These are phyloP conservation scores for Neonectria ditissima DNA, from an alignment of 2,329 filamentous ascomycete species.

Conservation along the genomic window DNA sequence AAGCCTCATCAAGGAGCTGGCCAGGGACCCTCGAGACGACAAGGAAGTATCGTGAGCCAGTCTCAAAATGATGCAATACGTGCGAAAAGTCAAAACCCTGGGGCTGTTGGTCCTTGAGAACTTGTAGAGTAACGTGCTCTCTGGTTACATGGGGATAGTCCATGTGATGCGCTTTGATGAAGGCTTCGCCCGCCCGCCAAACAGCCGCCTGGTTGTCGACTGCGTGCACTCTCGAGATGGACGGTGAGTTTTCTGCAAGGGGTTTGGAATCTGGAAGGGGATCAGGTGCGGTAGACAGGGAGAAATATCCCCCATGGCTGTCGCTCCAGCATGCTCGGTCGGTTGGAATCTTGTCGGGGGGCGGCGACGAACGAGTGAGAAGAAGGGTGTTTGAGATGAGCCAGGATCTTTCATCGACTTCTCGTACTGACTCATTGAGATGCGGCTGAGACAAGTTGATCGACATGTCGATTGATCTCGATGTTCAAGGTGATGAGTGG, in stretches of 20 bases:
- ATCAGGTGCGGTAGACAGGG: slow-evolving; percentile 16
- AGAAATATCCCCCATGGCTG: slow-evolving; percentile 22
- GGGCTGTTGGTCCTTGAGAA: slow-evolving; percentile 18
- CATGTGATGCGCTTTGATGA: slow-evolving; percentile 32
- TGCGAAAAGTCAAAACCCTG: slow-evolving; percentile 30
- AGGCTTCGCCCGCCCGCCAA: slow-evolving; percentile 36
- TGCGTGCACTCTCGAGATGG: neutral
- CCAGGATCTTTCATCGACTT: slow-evolving; percentile 22
- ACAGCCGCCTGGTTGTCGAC: slow-evolving; percentile 27
- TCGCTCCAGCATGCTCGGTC: slow-evolving; percentile 23
- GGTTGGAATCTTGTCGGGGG: slow-evolving; percentile 20
- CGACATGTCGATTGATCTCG: slow-evolving; percentile 1
- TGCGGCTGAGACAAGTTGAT: slow-evolving; percentile 11
- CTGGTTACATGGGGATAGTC: slow-evolving; percentile 21
- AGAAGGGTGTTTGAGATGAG: slow-evolving; percentile 20
- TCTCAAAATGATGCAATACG: slow-evolving; percentile 39
- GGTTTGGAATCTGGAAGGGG: slow-evolving; percentile 22
- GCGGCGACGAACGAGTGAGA: slow-evolving; percentile 17
- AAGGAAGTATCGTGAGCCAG: slow-evolving; percentile 41
- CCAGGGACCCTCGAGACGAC: slow-evolving; percentile 44
- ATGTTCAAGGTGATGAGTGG: neutral
- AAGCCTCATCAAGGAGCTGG: slow-evolving; percentile 41
- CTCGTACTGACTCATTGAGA: slow-evolving; percentile 25
- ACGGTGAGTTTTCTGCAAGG: slow-evolving; percentile 22
- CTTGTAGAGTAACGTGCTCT: slow-evolving; percentile 34